phyloP scores from a whole-genome alignment of 805 yeast species.

The Wickerhamiella nectarea region DNA sequence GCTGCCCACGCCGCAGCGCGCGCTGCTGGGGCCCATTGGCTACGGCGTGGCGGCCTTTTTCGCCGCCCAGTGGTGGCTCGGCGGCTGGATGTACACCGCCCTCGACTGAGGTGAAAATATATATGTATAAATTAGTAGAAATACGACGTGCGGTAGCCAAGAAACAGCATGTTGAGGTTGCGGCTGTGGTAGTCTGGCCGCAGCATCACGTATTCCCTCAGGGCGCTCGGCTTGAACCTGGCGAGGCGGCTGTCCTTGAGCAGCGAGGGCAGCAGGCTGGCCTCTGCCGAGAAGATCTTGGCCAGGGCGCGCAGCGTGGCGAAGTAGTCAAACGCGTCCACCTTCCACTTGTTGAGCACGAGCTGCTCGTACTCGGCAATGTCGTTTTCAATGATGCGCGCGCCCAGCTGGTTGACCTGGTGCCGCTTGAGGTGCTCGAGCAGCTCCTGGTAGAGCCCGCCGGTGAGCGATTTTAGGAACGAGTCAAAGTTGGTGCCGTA shows the following conservation, averaged over 20 bases:
- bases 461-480: conserved; percentile 44
- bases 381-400: conserved; percentile 68
- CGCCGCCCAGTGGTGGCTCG: conserved; percentile 1
- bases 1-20: background rate
- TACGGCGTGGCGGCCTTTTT: background rate
- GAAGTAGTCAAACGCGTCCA: conserved; percentile 47
- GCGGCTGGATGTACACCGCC: conserved; percentile 1
- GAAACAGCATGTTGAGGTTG: conserved; percentile 14
- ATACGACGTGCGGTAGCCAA: conserved; percentile 8
- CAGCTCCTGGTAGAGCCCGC: conserved; percentile 41
- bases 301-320: conserved; percentile 68
- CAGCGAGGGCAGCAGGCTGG: conserved; percentile 61
- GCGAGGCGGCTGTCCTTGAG: conserved; percentile 71
- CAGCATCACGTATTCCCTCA: conserved; percentile 14
- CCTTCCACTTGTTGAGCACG: conserved; percentile 55
- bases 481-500: conserved; percentile 37
- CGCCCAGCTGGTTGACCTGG: conserved; percentile 70
- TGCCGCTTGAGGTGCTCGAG: conserved; percentile 63
- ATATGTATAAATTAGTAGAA: background rate
- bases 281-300: conserved; percentile 71
- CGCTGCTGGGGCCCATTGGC: background rate
- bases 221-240: conserved; percentile 39
- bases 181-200: conserved; percentile 16
- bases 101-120: background rate
- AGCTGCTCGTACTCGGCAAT: conserved; percentile 56